Evolutionary conservation across 2,329 filamentous ascomycete genomes (phyloP), one percentile per base, ranked within the genome.

Genomic region (Cercospora sp.): DNA sequence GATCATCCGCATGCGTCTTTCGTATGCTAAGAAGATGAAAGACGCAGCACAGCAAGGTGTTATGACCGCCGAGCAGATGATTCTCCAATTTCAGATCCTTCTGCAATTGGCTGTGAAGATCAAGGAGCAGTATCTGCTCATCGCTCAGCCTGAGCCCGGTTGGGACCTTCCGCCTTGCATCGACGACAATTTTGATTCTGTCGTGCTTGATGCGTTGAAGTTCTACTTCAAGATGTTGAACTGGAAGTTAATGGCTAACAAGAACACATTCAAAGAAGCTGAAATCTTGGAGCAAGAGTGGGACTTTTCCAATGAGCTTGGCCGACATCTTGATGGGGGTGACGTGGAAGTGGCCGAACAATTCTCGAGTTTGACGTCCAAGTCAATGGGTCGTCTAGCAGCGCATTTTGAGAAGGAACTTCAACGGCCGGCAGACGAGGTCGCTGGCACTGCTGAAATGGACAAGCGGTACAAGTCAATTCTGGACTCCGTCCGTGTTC

Each of bases 161-260:
- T 99, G 95, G 95, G 93, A 98, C 74, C 82, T 98, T 65, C 95
- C 95, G 2, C 93, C 94, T 8, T 97, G 94, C 80, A 96, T 99
- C 71, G 95, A 98, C 77, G 95, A 99, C 77, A 93, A 93, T 51
- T 99, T 98, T 76, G 95, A 98, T 77, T 87, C 90, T 37, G 92
- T 96, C 18, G 92, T 98, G 9, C 82, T 99, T 53, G 94, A 97
- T 76, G 94, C 94, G 0, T 84, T 99, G 74, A 96, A 94, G 79
- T 98, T 97, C 80, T 99, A 99, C 81, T 99, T 99, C 85, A 95
- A 94, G 79, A 94, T 99, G 87, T 85, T 99, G 55, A 97, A 98
- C 78, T 98, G 94, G 93, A 98, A 98, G 80, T 84, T 99, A 63
- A 94, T 91, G 74, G 92, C 93, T 66, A 98, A 98, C 83, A 98